Conservation (phyloP, 73 alveolate species). For the Tetrahymena thermophila region DNA sequence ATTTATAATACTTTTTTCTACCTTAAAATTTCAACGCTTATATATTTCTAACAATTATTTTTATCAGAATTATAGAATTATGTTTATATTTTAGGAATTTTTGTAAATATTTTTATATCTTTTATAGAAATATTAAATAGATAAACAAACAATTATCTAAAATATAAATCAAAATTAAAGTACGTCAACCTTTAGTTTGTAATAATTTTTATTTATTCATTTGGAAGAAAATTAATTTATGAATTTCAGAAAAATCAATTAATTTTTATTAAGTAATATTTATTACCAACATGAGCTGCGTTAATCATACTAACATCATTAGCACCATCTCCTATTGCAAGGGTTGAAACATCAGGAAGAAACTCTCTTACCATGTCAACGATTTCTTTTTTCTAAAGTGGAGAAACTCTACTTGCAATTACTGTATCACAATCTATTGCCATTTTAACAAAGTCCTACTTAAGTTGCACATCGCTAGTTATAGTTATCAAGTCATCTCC, state of each 20-base stretch:
- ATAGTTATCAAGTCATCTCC: slow-evolving; percentile 78
- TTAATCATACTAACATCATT: slow-evolving; percentile 83
- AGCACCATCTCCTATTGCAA: slow-evolving; percentile 81
- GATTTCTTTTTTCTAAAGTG: slow-evolving; percentile 88
- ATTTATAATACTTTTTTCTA: no score
- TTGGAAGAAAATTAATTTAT: no score
- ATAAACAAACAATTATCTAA: no score
- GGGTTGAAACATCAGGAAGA: slow-evolving; percentile 60
- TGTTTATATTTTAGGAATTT: no score
- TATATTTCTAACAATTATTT: no score
- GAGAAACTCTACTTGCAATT: slow-evolving; percentile 90
- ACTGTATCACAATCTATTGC: slow-evolving; percentile 68
- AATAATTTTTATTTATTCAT: no score
- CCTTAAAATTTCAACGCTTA: no score
- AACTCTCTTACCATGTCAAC: slow-evolving; percentile 65
- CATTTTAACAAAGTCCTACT: slow-evolving; percentile 51
- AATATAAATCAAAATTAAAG: no score
- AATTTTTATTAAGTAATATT: background rate
- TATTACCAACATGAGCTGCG: slow-evolving; percentile 77
- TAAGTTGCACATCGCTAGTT: slow-evolving; percentile 33
- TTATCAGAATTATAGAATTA: no score
- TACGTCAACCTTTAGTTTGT: no score
- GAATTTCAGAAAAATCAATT: background rate
- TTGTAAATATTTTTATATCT: no score
- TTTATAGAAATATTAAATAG: no score